Conservation (phyloP, 2,329 filamentous ascomycete genomes). For the Cytospora paraplurivora region DNA sequence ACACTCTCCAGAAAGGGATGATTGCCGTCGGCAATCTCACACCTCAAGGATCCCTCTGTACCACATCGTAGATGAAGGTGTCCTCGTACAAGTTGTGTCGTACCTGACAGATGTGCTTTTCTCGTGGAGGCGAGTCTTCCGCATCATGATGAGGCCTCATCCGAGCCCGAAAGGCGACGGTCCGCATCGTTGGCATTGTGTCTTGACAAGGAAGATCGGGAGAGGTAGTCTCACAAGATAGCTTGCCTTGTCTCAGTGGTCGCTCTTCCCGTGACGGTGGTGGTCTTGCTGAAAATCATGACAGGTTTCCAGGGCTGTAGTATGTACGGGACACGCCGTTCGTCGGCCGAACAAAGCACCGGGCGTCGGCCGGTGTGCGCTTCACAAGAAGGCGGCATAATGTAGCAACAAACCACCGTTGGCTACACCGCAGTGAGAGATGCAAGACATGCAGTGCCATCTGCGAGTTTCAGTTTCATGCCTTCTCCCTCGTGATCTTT, state of each 20-base stretch:
- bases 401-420: not conserved
- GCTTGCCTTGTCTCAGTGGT: not conserved
- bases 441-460: slow-evolving; percentile 18
- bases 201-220: not conserved
- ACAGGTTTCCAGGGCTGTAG: no score
- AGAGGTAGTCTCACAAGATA: not conserved
- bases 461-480: slow-evolving; percentile 16
- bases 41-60: slow-evolving; percentile 20
- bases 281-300: not conserved
- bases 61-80: slow-evolving; percentile 4
- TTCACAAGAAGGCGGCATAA: not conserved
- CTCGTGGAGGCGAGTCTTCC: slow-evolving; percentile 13
- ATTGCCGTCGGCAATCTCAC: slow-evolving; percentile 11
- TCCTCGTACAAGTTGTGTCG: not conserved
- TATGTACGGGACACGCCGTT: no score
- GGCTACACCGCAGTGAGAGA: not conserved
- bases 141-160: not conserved
- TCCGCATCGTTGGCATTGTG: not conserved
- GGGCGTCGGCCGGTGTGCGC: not conserved
- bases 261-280: not conserved
- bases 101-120: slow-evolving; percentile 8
- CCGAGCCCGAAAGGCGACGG: no score
- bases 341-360: no score
- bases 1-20: not conserved
- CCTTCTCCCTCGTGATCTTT: not conserved